Conservation (phyloP, 176 grass and related monocot genomes). For the Calamus simplicifolius region DNA sequence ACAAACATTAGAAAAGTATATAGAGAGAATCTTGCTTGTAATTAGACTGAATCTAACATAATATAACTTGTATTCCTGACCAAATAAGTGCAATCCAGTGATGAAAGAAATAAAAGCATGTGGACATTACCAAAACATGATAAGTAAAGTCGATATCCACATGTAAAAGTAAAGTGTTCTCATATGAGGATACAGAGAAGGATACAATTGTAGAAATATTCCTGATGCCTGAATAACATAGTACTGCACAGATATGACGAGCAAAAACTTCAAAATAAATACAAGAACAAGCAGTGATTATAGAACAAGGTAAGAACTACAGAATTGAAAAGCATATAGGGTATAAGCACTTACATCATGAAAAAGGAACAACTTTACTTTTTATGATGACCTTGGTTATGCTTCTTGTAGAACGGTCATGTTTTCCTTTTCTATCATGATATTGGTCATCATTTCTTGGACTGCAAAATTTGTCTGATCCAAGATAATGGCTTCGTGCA, state of each 20-base stretch:
- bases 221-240: constrained; percentile 37
- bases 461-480: constrained; percentile 2
- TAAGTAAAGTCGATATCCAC: no score
- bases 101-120: no score
- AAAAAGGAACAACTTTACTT: constrained; percentile 13
- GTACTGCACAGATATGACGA: constrained; percentile 52
- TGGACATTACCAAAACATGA: no score
- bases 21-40: no score
- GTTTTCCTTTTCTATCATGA: constrained; percentile 7
- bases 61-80: no score
- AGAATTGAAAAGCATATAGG: no score
- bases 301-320: no score
- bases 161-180: constrained; percentile 23
- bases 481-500: constrained; percentile 9
- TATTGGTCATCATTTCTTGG: constrained; percentile 21
- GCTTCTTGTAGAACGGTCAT: constrained; percentile 19
- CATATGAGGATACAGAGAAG: constrained; percentile 88
- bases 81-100: no score
- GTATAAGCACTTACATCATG: constrained; percentile 9
- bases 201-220: constrained; percentile 68
- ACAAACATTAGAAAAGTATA: no score
- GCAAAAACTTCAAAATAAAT: constrained; percentile 31
- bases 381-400: constrained; percentile 20
- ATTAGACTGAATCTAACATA: no score
- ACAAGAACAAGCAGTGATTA: no score